These are phyloP conservation scores for Aureobasidium subglaciale DNA, from an alignment of 2,329 filamentous ascomycete genomes.

Conservation along the genomic window DNA sequence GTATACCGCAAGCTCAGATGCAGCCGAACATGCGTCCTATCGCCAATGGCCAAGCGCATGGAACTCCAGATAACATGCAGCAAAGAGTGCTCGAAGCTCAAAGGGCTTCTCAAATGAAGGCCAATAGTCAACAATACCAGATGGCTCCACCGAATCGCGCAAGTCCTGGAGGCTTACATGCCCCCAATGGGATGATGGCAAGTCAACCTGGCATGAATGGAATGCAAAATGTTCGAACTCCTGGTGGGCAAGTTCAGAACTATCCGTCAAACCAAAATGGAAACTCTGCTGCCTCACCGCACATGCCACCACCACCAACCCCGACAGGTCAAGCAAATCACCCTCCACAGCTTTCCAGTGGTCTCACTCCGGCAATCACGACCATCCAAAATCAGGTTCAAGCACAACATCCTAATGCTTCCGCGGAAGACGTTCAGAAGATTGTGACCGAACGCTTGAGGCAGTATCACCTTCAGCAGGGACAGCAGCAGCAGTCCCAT, in stretches of 20 bases:
- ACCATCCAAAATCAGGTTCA: slow-evolving; percentile 48
- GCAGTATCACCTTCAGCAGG: slow-evolving; percentile 19
- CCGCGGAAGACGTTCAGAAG: slow-evolving; percentile 47
- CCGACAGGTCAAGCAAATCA: slow-evolving; percentile 22
- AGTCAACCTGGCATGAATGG: slow-evolving; percentile 17
- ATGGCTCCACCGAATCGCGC: slow-evolving; percentile 17
- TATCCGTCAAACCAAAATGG: slow-evolving; percentile 20
- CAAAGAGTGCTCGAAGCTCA: slow-evolving; percentile 20
- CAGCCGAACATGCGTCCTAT: slow-evolving; percentile 19
- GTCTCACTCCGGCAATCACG: slow-evolving; percentile 49
- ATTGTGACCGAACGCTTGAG: slow-evolving; percentile 45
- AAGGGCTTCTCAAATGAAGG: slow-evolving; percentile 16
- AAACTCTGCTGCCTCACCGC: slow-evolving; percentile 28
- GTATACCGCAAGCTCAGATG: slow-evolving; percentile 54
- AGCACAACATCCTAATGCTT: slow-evolving; percentile 43
- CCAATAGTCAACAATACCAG: slow-evolving; percentile 16
- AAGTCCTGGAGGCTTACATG: slow-evolving; percentile 14
- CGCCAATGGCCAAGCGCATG: not conserved
- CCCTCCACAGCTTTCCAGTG: slow-evolving; percentile 45
- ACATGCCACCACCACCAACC: slow-evolving; percentile 31
- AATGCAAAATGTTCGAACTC: slow-evolving; percentile 17
- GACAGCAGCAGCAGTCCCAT: slow-evolving; percentile 21
- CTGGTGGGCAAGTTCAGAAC: slow-evolving; percentile 7
- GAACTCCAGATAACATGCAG: slow-evolving; percentile 11
- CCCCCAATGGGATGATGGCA: slow-evolving; percentile 10